Evolutionary conservation across 371 early-diverging fungal genomes (phyloP).

Genomic region (Mucor mucedo): DNA sequence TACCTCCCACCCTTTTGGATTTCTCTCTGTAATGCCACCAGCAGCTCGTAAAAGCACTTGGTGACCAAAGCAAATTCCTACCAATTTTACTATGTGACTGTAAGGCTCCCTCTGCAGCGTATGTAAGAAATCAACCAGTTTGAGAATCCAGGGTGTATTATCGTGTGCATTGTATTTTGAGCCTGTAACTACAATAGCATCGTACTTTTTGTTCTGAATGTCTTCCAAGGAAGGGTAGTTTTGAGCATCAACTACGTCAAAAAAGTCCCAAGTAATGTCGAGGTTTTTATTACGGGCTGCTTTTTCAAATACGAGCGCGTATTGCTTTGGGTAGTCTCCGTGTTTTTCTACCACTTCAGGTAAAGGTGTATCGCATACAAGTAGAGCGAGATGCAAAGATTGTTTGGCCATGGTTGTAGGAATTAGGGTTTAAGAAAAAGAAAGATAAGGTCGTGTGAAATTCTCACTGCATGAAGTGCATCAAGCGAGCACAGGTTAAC

Average conservation of each 20-base stretch:
- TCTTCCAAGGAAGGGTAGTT: constrained; percentile 45
- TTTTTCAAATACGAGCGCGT: constrained; percentile 35
- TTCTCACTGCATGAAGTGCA: no score
- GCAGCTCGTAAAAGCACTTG: constrained; percentile 73
- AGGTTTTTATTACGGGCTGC: constrained; percentile 30
- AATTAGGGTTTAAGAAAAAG: not conserved
- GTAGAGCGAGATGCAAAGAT: constrained; percentile 40
- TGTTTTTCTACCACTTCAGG: constrained; percentile 49
- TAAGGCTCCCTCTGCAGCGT: constrained; percentile 3
- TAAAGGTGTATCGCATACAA: constrained; percentile 63
- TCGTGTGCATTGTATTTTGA: constrained; percentile 48
- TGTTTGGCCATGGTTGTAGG: constrained; percentile 8
- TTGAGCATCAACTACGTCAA: constrained; percentile 49
- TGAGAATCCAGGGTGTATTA: constrained; percentile 63
- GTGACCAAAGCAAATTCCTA: constrained; percentile 81
- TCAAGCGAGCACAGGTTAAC: no score
- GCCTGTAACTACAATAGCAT: constrained; percentile 38
- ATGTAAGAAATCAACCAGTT: constrained; percentile 52
- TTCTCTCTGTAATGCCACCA: constrained; percentile 60
- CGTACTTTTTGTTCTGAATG: constrained; percentile 28
- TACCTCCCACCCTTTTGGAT: constrained; percentile 72
- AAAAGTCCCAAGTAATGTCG: constrained; percentile 38
- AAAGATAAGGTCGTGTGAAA: not conserved
- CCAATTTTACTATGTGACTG: constrained; percentile 20
- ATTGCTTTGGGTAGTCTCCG: constrained; percentile 60